phyloP scores from a whole-genome alignment of 1,139 yeast species.

The Candida freyschussii region DNA sequence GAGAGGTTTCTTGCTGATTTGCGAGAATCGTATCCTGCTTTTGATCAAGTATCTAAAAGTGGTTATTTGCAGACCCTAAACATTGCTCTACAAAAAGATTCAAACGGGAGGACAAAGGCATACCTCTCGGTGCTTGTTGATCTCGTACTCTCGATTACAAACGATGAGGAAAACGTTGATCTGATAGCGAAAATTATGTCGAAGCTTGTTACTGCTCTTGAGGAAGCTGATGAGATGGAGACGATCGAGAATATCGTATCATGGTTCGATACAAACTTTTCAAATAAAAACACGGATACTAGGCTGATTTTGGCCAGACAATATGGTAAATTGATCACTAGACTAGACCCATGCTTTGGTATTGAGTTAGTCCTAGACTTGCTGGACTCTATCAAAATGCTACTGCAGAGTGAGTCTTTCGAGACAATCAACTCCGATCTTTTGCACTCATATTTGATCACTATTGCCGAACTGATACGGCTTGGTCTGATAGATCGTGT shows the following conservation, averaged over 20 bases:
- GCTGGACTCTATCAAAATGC: conserved; percentile 16
- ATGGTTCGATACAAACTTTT: conserved; percentile 38
- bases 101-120: conserved; percentile 5
- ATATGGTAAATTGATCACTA: conserved; percentile 26
- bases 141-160: conserved; percentile 9
- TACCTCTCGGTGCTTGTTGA: conserved; percentile 5
- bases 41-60: conserved; percentile 7
- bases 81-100: conserved; percentile 21
- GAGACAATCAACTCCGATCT: conserved; percentile 28
- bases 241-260: conserved; percentile 40
- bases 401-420: conserved; percentile 15
- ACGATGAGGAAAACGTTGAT: conserved; percentile 20
- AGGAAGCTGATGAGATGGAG: conserved; percentile 26
- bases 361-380: conserved; percentile 24
- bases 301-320: conserved; percentile 31
- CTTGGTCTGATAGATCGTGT: conserved; percentile 23
- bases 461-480: conserved; percentile 34
- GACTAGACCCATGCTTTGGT: conserved; percentile 25
- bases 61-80: conserved; percentile 21
- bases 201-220: conserved; percentile 15
- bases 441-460: conserved; percentile 29
- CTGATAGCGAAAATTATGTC: conserved; percentile 27
- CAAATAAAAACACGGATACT: conserved; percentile 27
- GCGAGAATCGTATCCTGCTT: conserved; percentile 9
- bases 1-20: conserved; percentile 30